A percentile compares a stretch with the other conserved stretches of the same genome.
Evolutionary conservation across 2,329 filamentous ascomycete species (phyloP).

Genomic region (Aureobasidium sp.): DNA sequence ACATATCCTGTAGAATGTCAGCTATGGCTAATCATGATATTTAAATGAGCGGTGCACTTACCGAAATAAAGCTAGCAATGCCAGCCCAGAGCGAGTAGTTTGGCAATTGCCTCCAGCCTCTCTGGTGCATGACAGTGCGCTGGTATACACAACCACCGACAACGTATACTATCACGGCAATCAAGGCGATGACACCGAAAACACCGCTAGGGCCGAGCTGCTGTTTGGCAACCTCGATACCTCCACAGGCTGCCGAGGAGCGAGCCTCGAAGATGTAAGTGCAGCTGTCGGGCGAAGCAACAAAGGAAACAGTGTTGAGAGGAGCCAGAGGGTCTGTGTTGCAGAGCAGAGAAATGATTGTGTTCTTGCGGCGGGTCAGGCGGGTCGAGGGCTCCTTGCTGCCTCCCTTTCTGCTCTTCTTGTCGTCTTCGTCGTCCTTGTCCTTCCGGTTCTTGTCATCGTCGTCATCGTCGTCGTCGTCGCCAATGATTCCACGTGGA

Average conservation of each 20-base stretch:
- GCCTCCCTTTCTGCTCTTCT: slow-evolving; percentile 20
- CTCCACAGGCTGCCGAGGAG: slow-evolving; percentile 76
- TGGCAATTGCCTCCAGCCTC: slow-evolving; percentile 90
- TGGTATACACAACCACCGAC: slow-evolving; percentile 94
- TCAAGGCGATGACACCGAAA: slow-evolving; percentile 76
- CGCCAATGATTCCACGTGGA: slow-evolving; percentile 34
- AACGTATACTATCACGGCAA: slow-evolving; percentile 79
- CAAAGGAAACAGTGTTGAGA: slow-evolving; percentile 69
- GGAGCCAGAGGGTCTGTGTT: slow-evolving; percentile 69
- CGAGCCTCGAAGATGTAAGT: slow-evolving; percentile 93
- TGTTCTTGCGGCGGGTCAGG: slow-evolving; percentile 66
- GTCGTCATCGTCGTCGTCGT: slow-evolving; percentile 27
- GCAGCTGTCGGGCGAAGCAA: slow-evolving; percentile 78
- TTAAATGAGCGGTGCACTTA: slow-evolving; percentile 37
- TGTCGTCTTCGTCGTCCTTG: slow-evolving; percentile 23
- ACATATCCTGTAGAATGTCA: slow-evolving; percentile 40
- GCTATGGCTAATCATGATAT: too few relatives aligned
- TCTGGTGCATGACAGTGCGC: slow-evolving; percentile 84
- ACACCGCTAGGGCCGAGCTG: slow-evolving; percentile 63
- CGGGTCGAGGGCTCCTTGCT: slow-evolving; percentile 33
- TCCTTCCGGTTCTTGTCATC: slow-evolving; percentile 26
- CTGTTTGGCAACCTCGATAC: slow-evolving; percentile 50
- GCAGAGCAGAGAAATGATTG: slow-evolving; percentile 88
- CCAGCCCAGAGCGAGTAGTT: slow-evolving; percentile 92
- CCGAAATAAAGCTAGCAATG: slow-evolving; percentile 75